Base-by-base conservation (phyloP, 163 green algal species). In the Chlorella variabilis region DNA sequence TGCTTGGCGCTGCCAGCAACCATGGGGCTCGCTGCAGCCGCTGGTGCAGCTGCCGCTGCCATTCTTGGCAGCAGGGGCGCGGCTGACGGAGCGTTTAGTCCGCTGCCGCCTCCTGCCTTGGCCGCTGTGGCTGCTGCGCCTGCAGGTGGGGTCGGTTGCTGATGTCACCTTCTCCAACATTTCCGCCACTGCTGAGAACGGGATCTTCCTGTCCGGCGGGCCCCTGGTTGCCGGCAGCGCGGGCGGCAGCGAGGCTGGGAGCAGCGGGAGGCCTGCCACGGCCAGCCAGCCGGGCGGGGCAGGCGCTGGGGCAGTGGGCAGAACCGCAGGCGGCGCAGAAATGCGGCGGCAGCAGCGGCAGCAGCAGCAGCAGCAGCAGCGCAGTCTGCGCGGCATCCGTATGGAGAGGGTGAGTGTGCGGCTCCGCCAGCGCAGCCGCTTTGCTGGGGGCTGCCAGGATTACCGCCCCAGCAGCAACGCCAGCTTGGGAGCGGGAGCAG, bases 391-490 rank as follows among this genome's bases (percentile, higher is more conserved):
- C 11, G 39, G 38, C n/a, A 41, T 80, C 5, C 21, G 17, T 15
- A 63, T 80, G 13, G 13, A 49, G n/a, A 25, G 58, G 4, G 38
- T 59, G 33, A 39, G 25, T 8, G 27, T 80, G 27, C 25, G 36
- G 33, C 38, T 80, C 23, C 31, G 21, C 3, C 31, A 38, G 1
- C 54, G 20, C 36, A 71, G 31, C 74, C 1, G n/a, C 27, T 74
- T 42, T 65, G 58, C 59, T 1, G 75, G 75, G 11, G 75, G 75
- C 29, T 65, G 42, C 29, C 78, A 77, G 31, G 78, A 84, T 51
- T 84, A 84, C 29, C 68, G 78, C 8, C 78, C 78, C 65, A 73
- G 65, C 65, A 73, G 65, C 65, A 73, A 73, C 38, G 25, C 27
- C 29, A 36, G 25, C 33, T 6, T 74, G 34, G 20, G 11, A 74